phyloP scores from a whole-genome alignment of 2,329 filamentous ascomycete species.

The Venturia oleaginea region DNA sequence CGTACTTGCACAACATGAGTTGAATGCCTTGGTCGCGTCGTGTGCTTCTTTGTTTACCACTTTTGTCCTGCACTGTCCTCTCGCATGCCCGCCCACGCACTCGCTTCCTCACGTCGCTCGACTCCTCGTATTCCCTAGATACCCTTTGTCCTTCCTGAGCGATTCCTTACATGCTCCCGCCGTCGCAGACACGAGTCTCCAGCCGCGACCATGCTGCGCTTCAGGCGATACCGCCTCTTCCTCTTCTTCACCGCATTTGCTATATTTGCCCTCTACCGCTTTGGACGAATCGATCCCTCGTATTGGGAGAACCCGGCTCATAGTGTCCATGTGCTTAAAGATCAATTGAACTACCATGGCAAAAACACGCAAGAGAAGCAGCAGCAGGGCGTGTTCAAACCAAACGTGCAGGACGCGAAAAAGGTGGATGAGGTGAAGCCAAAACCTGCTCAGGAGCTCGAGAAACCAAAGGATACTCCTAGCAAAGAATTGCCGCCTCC shows the following conservation, averaged over 20 bases:
- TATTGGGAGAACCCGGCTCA: slow-evolving; percentile 8
- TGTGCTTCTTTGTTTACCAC: not conserved
- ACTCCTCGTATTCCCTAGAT: not conserved
- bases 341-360: slow-evolving; percentile 2
- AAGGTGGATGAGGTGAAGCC: not conserved
- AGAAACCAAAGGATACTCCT: not conserved
- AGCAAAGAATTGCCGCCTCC: slow-evolving; percentile 11
- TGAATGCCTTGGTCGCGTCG: not conserved
- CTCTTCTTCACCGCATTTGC: slow-evolving; percentile 46
- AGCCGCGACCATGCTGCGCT: slow-evolving; percentile 42
- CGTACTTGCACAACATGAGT: not conserved
- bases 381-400: slow-evolving; percentile 1
- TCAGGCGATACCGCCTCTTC: slow-evolving; percentile 54
- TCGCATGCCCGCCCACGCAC: not conserved
- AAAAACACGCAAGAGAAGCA: slow-evolving; percentile 10
- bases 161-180: not conserved
- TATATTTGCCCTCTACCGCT: slow-evolving; percentile 46
- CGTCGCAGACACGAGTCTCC: not conserved
- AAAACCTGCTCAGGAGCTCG: not conserved
- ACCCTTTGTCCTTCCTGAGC: not conserved
- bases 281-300: slow-evolving; percentile 22
- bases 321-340: slow-evolving; percentile 5
- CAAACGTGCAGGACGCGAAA: slow-evolving; percentile 1
- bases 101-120: not conserved
- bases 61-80: not conserved